Evolutionary conservation across 768 basidiomycete genomes (phyloP), one percentile per base, ranked within the genome.

Genomic region (Epithele typhae): DNA sequence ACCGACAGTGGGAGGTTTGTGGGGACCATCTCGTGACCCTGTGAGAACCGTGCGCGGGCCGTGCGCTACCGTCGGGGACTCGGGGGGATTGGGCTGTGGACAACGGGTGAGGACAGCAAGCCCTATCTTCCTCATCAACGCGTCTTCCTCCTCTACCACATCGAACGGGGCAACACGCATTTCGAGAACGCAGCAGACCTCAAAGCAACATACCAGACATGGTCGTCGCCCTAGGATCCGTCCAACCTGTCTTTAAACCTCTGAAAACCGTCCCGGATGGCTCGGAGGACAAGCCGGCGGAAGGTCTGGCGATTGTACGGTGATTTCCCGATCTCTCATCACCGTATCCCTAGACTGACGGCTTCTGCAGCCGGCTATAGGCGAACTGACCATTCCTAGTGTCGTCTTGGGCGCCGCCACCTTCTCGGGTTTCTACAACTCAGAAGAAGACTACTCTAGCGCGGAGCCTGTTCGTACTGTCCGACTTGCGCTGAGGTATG

Each of bases 351-450:
- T 7, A 7, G 27, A 7, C 8, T 30, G 14, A 30, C 27, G 27
- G 8, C 27, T 36, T 10, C 22, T 17, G 25, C 40, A 75, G 69
- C 56, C 53, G n/a, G 55, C 59, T 27, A 53, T 69, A 25, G 72
- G 72, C n/a, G 52, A 63, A 1, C 46, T 65, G 23, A 45, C 51
- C 7, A 35, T 76, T 5, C 72, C 78, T 14, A 66, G 68, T 14
- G 68, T 92, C 27, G 70, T 90, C 3, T 83, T 84, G 33, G 90
- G 90, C 2, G 82, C 84, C 23, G 90, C 78, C 0, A 60, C 86
- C 7, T 80, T 91, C 59, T 84, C 82, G 1, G 69, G 70, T 15
- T 66, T 74, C 40, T 91, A 92, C 58, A 90, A 87, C 54, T 59
- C 68, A 14, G 77, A 82, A 40, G 76, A 76, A 25, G 71, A 78